phyloP scores from a whole-genome alignment of 805 yeast species.

The Grigorovia humatica region DNA sequence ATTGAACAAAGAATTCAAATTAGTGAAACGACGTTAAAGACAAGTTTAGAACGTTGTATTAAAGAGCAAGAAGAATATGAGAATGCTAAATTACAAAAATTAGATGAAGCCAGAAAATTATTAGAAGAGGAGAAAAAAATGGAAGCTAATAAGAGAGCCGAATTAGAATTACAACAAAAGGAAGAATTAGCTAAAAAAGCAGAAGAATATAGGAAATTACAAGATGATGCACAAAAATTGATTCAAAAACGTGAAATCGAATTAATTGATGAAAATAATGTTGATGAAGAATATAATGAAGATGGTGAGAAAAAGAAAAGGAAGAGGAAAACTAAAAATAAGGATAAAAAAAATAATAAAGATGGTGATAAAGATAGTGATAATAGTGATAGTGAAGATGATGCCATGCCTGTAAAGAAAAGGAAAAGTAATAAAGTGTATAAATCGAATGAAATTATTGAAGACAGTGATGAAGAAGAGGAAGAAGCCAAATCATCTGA shows the following conservation, averaged over 20 bases:
- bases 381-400: slow-evolving; percentile 17
- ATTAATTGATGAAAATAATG: slow-evolving; percentile 32
- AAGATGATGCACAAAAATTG: slow-evolving; percentile 49
- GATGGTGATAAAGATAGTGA: slow-evolving; percentile 9
- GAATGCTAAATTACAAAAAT: slow-evolving; percentile 42
- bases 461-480: slow-evolving; percentile 32
- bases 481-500: slow-evolving; percentile 10
- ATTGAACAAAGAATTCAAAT: slow-evolving; percentile 77
- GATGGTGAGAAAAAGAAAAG: slow-evolving; percentile 10
- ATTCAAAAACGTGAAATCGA: slow-evolving; percentile 41
- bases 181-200: slow-evolving; percentile 40
- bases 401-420: slow-evolving; percentile 16
- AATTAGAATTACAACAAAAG: slow-evolving; percentile 37
- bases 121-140: slow-evolving; percentile 38
- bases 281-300: slow-evolving; percentile 25
- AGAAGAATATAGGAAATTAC: slow-evolving; percentile 40
- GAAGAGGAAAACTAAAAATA: slow-evolving; percentile 9
- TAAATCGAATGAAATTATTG: slow-evolving; percentile 31
- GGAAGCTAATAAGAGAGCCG: slow-evolving; percentile 40
- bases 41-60: slow-evolving; percentile 58
- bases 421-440: slow-evolving; percentile 19
- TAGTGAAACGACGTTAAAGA: slow-evolving; percentile 67
- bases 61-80: slow-evolving; percentile 67
- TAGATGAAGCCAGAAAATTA: slow-evolving; percentile 61
- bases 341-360: neutral